Evolutionary conservation across 345 rosid genomes (phyloP), one percentile per base, ranked within the genome.

Genomic region (Heritiera littoralis): DNA sequence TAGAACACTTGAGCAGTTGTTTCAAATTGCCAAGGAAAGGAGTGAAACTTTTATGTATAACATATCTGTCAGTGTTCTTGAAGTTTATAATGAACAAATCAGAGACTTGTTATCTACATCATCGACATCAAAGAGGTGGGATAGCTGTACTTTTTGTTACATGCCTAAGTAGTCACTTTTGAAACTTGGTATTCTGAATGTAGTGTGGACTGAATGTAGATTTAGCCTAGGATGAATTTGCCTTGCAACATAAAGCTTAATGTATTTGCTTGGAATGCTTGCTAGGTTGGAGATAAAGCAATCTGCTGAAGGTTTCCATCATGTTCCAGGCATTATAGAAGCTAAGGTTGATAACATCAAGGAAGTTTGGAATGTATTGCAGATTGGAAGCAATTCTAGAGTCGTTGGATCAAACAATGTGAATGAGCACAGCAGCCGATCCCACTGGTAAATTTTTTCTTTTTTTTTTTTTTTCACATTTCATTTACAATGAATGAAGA

Each of bases 61-160:
- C 80, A 83, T 96, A 77, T 94, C 98, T 11, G 99, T 96, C 75
- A 96, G 99, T 56, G 99, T 91, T 79, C 95, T 96, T 80, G 99
- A 95, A 86, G 99, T 93, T 67, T 95, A 95, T 83, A 95, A 95
- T 83, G 99, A 95, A 78, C 99, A 95, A 87, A 95, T 95, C 79
- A 86, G 98, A 82, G 98, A 96, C 83, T 85, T 96, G 83, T 81
- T 96, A 87, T 89, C 97, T 60, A 88, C 97, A 76, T 85, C 97
- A 79, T 87, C 98, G 66, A 35, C 89, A 60, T 89, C 97, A 77
- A 96, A 90, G 87, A 90, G 87, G 99, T 94, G 89, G 85, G 81
- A 38, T 46, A 32, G 6, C n/a, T 43, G 18, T 58, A 20, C 51
- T 56, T 63, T 41, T 76, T 20, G 7, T 35, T 74, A 3, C 49